A percentile compares a stretch with the other conserved stretches of the same genome.
Evolutionary conservation across 2,329 filamentous ascomycete genomes (phyloP).

Genomic region (Fusarium nisikadoi): DNA sequence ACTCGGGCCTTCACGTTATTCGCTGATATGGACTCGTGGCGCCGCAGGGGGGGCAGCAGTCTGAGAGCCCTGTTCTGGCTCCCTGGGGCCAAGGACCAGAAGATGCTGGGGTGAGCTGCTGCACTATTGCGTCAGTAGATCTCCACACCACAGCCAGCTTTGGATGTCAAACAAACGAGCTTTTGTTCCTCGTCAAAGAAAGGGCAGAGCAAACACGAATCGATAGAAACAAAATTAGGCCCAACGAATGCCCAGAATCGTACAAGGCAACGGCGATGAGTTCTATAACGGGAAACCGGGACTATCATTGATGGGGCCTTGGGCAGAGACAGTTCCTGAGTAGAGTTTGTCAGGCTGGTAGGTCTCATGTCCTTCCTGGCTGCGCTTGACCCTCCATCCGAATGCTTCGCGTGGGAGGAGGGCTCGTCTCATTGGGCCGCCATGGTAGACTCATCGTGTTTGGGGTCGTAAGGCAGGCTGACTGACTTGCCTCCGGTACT

Average conservation of each 20-base stretch:
- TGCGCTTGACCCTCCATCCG: constrained; percentile 43
- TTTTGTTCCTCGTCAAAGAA: constrained; percentile 19
- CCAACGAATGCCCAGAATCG: constrained; percentile 8
- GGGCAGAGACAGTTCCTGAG: constrained; percentile 28
- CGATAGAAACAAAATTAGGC: constrained; percentile 11
- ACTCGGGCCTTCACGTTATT: constrained; percentile 20
- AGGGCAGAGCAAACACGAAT: neutral
- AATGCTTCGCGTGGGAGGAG: constrained; percentile 41
- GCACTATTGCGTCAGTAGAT: constrained; percentile 45
- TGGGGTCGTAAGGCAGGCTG: constrained; percentile 32
- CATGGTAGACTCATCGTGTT: constrained; percentile 34
- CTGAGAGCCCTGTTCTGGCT: constrained; percentile 35
- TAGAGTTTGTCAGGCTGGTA: constrained; percentile 31
- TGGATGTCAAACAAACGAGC: constrained; percentile 29
- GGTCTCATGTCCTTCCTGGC: constrained; percentile 43
- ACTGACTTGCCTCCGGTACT: constrained; percentile 27
- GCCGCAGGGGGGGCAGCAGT: constrained; percentile 18
- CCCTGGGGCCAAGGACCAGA: constrained; percentile 26
- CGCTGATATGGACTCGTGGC: constrained; percentile 25
- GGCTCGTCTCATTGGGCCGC: constrained; percentile 41
- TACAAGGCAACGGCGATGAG: neutral
- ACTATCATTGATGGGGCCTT: constrained; percentile 18
- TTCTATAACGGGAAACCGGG: constrained; percentile 6
- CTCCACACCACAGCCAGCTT: constrained; percentile 36
- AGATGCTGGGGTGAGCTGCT: constrained; percentile 36